Percentiles rank a stretch among this genome's conserved stretches.
phyloP scores from a whole-genome alignment of 2,329 filamentous ascomycete species.

The Ophiostoma tasmaniense region DNA sequence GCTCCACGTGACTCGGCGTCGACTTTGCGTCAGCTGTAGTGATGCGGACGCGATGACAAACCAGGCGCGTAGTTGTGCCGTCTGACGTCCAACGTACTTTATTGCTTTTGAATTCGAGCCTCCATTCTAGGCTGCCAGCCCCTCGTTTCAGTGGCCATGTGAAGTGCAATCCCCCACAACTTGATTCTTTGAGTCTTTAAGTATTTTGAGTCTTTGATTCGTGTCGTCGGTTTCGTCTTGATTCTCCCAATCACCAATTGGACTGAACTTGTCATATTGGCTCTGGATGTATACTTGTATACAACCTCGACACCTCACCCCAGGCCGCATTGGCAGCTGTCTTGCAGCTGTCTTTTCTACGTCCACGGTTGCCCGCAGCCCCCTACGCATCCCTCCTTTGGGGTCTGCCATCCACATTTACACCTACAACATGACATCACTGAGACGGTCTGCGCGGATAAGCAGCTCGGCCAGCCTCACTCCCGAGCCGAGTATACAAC shows the following conservation, averaged over 20 bases:
- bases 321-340: background rate
- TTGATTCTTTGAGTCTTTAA: no score
- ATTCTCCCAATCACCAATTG: no score
- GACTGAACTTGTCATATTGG: no score
- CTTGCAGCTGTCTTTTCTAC: background rate
- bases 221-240: no score
- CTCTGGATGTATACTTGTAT: background rate
- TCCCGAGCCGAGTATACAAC: background rate
- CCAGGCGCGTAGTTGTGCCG: conserved; percentile 19
- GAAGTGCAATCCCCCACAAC: no score
- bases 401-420: background rate
- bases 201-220: no score
- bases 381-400: background rate
- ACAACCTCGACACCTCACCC: background rate
- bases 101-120: background rate
- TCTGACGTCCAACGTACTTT: background rate
- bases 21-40: conserved; percentile 7
- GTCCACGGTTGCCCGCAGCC: background rate
- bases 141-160: background rate
- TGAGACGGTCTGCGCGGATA: conserved; percentile 33
- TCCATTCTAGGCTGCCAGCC: background rate
- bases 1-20: conserved; percentile 25
- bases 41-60: conserved; percentile 21
- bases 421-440: conserved; percentile 17
- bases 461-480: conserved; percentile 22